These are phyloP conservation scores for Gryganskiella cystojenkinii DNA, from an alignment of 192 early-diverging fungal genomes.

Conservation along the genomic window DNA sequence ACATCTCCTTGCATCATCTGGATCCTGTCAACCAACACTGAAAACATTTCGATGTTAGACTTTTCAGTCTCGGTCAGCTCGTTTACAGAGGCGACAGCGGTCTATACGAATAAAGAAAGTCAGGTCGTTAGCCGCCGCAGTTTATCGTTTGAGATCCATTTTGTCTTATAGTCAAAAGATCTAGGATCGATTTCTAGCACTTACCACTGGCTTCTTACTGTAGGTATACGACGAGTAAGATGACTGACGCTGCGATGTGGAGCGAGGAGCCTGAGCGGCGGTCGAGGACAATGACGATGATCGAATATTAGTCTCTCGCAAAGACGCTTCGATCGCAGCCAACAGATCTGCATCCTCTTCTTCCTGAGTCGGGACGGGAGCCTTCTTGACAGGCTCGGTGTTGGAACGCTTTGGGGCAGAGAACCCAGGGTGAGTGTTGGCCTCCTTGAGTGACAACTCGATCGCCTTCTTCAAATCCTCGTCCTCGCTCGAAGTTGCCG, in stretches of 20 bases:
- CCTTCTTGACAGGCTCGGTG: slow-evolving; percentile 14
- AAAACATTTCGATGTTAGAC: slow-evolving; percentile 93
- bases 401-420: slow-evolving; percentile 34
- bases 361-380: slow-evolving; percentile 54
- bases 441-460: slow-evolving; percentile 88
- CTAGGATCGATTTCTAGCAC: neutral
- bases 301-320: slow-evolving; percentile 69
- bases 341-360: slow-evolving; percentile 77
- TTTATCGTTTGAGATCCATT: neutral
- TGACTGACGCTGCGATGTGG: slow-evolving; percentile 17
- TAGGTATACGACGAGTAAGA: slow-evolving; percentile 47
- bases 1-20: slow-evolving; percentile 84
- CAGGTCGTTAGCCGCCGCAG: neutral
- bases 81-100: slow-evolving; percentile 48
- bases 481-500: slow-evolving; percentile 71
- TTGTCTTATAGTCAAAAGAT: neutral
- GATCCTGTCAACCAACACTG: slow-evolving; percentile 84
- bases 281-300: slow-evolving; percentile 16
- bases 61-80: slow-evolving; percentile 84
- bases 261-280: slow-evolving; percentile 18
- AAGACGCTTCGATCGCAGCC: slow-evolving; percentile 83
- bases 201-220: slow-evolving; percentile 41
- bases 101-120: slow-evolving; percentile 25
- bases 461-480: slow-evolving; percentile 94
- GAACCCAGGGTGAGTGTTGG: slow-evolving; percentile 66